Evolutionary conservation across 2,329 filamentous ascomycete species (phyloP).

Genomic region (Botrytis porri): DNA sequence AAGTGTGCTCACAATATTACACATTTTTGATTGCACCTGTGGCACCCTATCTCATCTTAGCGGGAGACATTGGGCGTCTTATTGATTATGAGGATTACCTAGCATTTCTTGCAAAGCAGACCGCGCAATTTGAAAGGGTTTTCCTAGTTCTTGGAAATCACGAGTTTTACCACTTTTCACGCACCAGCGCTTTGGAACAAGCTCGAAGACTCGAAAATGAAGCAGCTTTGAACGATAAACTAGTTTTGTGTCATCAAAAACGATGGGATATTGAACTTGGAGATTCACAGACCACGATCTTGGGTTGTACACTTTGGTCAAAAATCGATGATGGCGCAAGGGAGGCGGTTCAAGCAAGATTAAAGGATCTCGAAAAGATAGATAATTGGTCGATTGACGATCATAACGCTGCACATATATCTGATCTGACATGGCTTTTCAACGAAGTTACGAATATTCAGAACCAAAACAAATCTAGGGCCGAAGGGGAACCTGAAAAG

Average conservation of each 20-base stretch:
- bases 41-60: conserved; percentile 46
- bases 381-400: conserved; percentile 20
- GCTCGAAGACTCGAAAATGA: conserved; percentile 21
- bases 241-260: conserved; percentile 43
- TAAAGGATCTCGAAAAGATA: conserved; percentile 25
- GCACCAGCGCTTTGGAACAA: conserved; percentile 30
- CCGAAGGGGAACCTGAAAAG: conserved; percentile 36
- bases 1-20: conserved; percentile 43
- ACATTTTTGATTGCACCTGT: conserved; percentile 41
- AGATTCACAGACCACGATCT: conserved; percentile 38
- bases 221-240: conserved; percentile 25
- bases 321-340: conserved; percentile 41
- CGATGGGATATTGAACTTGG: conserved; percentile 42
- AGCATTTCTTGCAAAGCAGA: conserved; percentile 43
- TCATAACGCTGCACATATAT: conserved; percentile 17
- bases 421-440: conserved; percentile 42
- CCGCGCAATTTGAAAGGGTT: conserved; percentile 42
- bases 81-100: conserved; percentile 42
- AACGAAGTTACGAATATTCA: conserved; percentile 37
- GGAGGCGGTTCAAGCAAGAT: conserved; percentile 22
- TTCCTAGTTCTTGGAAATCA: conserved; percentile 49
- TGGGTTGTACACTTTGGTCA: conserved; percentile 52
- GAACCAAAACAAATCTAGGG: conserved; percentile 8
- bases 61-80: conserved; percentile 48
- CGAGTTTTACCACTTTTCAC: conserved; percentile 43